Evolutionary conservation across 352 stramenopile species (phyloP), one percentile per base, ranked within the genome.

Genomic region (Globisporangium perplexum): DNA sequence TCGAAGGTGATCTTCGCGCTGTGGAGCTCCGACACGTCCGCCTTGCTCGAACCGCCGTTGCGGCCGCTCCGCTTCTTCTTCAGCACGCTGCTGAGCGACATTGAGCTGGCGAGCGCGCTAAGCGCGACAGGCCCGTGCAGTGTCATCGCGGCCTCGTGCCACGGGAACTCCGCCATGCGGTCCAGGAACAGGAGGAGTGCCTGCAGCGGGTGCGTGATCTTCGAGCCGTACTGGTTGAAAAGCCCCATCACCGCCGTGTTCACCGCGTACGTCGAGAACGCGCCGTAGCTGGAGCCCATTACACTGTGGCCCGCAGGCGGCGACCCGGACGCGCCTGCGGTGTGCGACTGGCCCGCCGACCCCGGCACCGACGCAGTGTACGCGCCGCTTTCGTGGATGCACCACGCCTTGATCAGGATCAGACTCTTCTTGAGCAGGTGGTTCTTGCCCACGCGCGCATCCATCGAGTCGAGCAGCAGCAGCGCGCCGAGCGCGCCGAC

Each of bases 341-440:
- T 39, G 36, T 35, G 39, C 57, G 20, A 41, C 31, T 35, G n/a
- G 17, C 60, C 60, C 20, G 60, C 62, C 33, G 53, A 44, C 1
- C 3, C 30, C 18, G 20, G 15, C 49, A 47, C 17, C 15, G 50
- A n/a, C 38, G 58, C 35, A 28, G 58, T 88, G 63, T 87, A 95
- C 35, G 68, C 59, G 18, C 72, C 66, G 30, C 80, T 93, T 65
- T 97, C 88, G 50, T 94, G 85, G 23, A 85, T 73, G 59, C 87
- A 96, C 88, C 88, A 97, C 4, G 85, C 78, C 68, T 96, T 96
- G 59, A 97, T 86, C 55, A 96, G 66, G 14, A 97, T 75, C 33
- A 97, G 53, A 63, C 77, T 93, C 57, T 81, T 77, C 68, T 97
- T 96, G 56, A 97, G 77, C 59, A 97, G 63, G 60, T 95, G 84